A percentile compares a stretch with the other conserved stretches of the same genome.
phyloP scores from a whole-genome alignment of 306 rosid species.

The Citrullus colocynthis region DNA sequence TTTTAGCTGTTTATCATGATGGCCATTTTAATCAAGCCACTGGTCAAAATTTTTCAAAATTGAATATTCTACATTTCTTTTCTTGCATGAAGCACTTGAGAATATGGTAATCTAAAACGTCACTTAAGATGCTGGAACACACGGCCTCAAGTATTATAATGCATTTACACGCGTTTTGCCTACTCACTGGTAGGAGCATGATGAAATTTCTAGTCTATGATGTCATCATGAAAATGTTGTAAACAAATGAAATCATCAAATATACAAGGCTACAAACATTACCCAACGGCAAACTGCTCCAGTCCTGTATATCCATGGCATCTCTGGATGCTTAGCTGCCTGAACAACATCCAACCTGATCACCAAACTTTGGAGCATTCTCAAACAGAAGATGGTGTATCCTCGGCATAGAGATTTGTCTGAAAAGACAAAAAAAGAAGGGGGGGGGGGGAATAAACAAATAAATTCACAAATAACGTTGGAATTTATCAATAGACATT shows the following conservation, averaged over 20 bases:
- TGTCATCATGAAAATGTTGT: not conserved
- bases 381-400: constrained; percentile 27
- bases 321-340: not conserved
- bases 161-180: not conserved
- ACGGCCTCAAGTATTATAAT: not conserved
- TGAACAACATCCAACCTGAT: not conserved
- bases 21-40: too few species aligned
- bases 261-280: not conserved
- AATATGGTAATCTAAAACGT: not conserved
- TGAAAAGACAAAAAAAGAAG: constrained; percentile 15
- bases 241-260: not conserved
- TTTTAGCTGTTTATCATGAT: too few species aligned
- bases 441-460: not conserved
- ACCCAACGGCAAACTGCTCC: not conserved
- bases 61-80: not conserved
- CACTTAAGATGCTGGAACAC: not conserved
- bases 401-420: constrained; percentile 48
- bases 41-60: too few species aligned
- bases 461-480: too few species aligned
- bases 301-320: not conserved
- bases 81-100: not conserved
- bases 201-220: not conserved
- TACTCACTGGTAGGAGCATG: not conserved
- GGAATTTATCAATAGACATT: too few species aligned
- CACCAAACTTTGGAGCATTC: not conserved